These are phyloP conservation scores for Pugionium dolabratum DNA, from an alignment of 345 rosid species.

Conservation along the genomic window DNA sequence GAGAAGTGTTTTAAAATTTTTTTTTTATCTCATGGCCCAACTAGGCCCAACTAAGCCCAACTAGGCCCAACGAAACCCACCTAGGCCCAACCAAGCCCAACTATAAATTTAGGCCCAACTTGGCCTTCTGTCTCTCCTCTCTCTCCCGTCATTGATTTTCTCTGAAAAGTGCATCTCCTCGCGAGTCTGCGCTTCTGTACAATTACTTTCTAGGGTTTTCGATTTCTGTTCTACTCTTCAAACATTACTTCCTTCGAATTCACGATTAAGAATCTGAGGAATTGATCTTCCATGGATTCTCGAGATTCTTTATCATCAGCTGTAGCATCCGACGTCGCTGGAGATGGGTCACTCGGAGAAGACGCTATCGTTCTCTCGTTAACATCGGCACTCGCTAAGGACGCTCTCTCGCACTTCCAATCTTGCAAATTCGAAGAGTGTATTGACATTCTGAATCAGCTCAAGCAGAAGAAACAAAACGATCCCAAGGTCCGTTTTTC, in stretches of 20 bases:
- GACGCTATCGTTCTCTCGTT: slow-evolving; percentile 48
- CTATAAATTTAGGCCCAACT: background rate
- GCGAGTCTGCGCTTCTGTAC: background rate
- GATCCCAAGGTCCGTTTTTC: slow-evolving; percentile 69
- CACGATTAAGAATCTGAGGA: too few species aligned
- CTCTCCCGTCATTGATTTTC: slow-evolving; percentile 1
- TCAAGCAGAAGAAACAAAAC: slow-evolving; percentile 59
- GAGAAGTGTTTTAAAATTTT: too few species aligned
- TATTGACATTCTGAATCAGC: slow-evolving; percentile 63
- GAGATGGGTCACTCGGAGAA: slow-evolving; percentile 43
- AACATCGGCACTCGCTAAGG: slow-evolving; percentile 66
- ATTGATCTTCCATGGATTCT: slow-evolving; percentile 46
- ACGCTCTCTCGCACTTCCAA: slow-evolving; percentile 69
- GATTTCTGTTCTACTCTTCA: background rate
- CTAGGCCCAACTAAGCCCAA: too few species aligned
- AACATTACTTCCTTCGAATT: too few species aligned
- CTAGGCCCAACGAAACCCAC: too few species aligned
- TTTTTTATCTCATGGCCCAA: too few species aligned
- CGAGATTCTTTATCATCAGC: slow-evolving; percentile 47
- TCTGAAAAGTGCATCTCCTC: background rate
- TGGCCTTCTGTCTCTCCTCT: background rate
- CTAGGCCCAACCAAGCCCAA: too few species aligned
- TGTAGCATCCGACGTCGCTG: slow-evolving; percentile 35
- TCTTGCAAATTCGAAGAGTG: slow-evolving; percentile 75
- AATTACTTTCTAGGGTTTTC: slow-evolving; percentile 28